phyloP scores from a whole-genome alignment of 2,329 filamentous ascomycete species.

The Cladophialophora psammophila region DNA sequence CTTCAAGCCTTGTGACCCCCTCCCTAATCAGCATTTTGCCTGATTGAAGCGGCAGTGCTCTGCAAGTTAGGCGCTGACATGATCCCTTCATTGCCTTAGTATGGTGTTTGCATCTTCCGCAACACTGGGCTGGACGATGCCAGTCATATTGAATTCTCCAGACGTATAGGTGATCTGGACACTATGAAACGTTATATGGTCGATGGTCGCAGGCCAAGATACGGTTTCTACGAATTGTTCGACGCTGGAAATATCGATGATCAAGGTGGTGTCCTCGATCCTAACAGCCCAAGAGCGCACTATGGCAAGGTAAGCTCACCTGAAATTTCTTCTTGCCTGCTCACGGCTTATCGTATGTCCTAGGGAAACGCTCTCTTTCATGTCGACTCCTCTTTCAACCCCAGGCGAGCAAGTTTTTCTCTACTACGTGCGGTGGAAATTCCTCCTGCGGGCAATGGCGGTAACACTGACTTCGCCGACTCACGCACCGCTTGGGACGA shows the following conservation, averaged over 20 bases:
- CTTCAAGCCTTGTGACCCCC: neutral
- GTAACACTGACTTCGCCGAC: slow-evolving; percentile 63
- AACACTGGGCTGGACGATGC: slow-evolving; percentile 61
- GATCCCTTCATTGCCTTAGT: slow-evolving; percentile 47
- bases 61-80: slow-evolving; percentile 2
- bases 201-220: slow-evolving; percentile 56
- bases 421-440: slow-evolving; percentile 60
- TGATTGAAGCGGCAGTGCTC: neutral
- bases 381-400: slow-evolving; percentile 65
- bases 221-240: slow-evolving; percentile 60
- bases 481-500: slow-evolving; percentile 60
- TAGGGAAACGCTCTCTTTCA: slow-evolving; percentile 63
- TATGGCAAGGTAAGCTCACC: slow-evolving; percentile 48
- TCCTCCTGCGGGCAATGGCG: slow-evolving; percentile 57
- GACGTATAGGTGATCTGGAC: slow-evolving; percentile 63
- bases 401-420: slow-evolving; percentile 61
- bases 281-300: slow-evolving; percentile 41
- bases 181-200: slow-evolving; percentile 60
- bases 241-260: slow-evolving; percentile 64
- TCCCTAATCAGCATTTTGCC: neutral
- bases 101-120: slow-evolving; percentile 62
- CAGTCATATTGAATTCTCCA: slow-evolving; percentile 60
- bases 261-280: slow-evolving; percentile 53
- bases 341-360: neutral
- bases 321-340: neutral